phyloP scores from a whole-genome alignment of 139 green algal genomes.

The Chlamydomonas sp. region DNA sequence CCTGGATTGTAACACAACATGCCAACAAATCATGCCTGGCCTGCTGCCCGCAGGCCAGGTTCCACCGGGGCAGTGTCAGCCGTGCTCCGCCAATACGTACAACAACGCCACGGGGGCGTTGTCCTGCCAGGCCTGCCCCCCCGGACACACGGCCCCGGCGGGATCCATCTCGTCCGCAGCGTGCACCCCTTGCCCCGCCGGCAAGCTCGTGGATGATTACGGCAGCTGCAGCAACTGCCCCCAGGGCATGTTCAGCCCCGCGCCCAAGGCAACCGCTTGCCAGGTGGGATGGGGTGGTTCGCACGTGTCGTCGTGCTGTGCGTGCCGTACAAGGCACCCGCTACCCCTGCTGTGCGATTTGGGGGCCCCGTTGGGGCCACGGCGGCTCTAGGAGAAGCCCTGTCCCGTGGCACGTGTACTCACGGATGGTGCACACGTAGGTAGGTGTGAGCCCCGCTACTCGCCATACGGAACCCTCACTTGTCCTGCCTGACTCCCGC shows the following conservation, averaged over 20 bases:
- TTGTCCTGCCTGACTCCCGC: too few relatives aligned
- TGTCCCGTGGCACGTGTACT: too few relatives aligned
- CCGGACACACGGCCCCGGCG: neutral
- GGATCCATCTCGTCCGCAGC: neutral
- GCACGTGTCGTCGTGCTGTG: neutral
- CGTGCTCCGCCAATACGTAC: neutral
- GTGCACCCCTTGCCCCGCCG: neutral
- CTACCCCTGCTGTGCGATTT: too few relatives aligned
- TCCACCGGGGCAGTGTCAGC: neutral
- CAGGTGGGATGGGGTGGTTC: neutral
- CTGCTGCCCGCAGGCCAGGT: neutral
- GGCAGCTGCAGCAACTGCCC: neutral
- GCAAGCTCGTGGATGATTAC: neutral
- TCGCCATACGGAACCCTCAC: too few relatives aligned
- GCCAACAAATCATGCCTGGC: neutral
- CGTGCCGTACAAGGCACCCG: too few relatives aligned
- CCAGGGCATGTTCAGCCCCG: neutral
- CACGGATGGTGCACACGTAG: too few relatives aligned
- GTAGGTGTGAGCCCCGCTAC: too few relatives aligned
- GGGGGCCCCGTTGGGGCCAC: too few relatives aligned
- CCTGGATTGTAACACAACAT: too few relatives aligned
- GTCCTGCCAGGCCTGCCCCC: neutral
- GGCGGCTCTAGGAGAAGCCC: too few relatives aligned
- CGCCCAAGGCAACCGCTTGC: neutral
- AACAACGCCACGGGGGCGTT: neutral